Evolutionary conservation across 1,139 yeast genomes (phyloP).

Genomic region (Suhomyces ambrosiae): DNA sequence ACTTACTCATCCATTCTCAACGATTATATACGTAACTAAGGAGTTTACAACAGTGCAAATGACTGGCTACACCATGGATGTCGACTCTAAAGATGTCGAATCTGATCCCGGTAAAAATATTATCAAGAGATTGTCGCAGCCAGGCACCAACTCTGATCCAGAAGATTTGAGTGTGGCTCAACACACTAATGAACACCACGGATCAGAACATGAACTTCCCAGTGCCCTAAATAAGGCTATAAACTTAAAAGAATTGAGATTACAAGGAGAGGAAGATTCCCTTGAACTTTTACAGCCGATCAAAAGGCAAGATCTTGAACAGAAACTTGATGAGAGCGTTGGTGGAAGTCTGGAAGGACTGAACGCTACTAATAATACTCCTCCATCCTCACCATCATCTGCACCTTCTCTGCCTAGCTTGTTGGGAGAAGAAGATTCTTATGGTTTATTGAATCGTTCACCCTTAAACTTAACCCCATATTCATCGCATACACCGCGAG

Average conservation of each 20-base stretch:
- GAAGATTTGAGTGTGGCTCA: too few species aligned
- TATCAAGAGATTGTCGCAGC: not conserved
- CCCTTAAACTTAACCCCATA: conserved; percentile 28
- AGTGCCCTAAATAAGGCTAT: too few species aligned
- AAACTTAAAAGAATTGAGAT: too few species aligned
- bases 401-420: conserved; percentile 10
- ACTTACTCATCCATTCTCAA: too few species aligned
- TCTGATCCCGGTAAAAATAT: not conserved
- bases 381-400: conserved; percentile 6
- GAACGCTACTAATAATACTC: conserved; percentile 1
- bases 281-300: not conserved
- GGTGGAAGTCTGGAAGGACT: conserved; percentile 3
- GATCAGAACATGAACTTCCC: too few species aligned
- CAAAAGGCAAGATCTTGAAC: not conserved
- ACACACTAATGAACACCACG: too few species aligned
- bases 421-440: conserved; percentile 7
- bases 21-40: too few species aligned
- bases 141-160: not conserved
- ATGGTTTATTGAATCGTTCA: conserved; percentile 4
- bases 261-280: not conserved
- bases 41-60: not conserved
- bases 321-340: not conserved
- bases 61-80: not conserved
- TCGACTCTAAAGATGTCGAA: not conserved
- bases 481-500: conserved; percentile 19